Evolutionary conservation across 441 rosid species (phyloP).

Genomic region (Sinapis alba): DNA sequence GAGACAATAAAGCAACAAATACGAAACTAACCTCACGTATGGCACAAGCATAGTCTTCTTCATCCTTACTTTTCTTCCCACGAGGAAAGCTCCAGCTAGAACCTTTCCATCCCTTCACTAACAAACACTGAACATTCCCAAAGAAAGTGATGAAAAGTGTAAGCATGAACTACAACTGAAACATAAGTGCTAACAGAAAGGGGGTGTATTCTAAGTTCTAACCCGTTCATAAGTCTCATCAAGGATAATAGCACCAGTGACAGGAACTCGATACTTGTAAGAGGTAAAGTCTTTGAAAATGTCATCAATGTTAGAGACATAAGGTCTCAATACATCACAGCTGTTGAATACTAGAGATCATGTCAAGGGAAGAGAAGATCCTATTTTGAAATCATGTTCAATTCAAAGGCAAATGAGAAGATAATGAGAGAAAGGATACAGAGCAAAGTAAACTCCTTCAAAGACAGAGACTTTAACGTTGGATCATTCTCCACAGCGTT

Average conservation of each 20-base stretch:
- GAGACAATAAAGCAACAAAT: conserved; percentile 8
- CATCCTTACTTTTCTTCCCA: conserved; percentile 96
- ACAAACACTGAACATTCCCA: conserved; percentile 35
- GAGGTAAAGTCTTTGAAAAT: conserved; percentile 97
- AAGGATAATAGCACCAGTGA: conserved; percentile 90
- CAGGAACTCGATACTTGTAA: conserved; percentile 97
- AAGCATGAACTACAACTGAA: not conserved
- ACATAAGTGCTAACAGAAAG: not conserved
- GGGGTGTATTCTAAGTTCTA: conserved; percentile 32
- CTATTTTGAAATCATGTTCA: too few relatives aligned
- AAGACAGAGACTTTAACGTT: conserved; percentile 72
- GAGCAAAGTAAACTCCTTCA: conserved; percentile 89
- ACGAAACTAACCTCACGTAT: conserved; percentile 72
- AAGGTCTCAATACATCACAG: conserved; percentile 88
- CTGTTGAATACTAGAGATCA: conserved; percentile 85
- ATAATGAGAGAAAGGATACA: conserved; percentile 68
- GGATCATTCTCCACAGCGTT: conserved; percentile 92
- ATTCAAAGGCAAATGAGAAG: conserved; percentile 50
- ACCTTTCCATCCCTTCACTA: conserved; percentile 99
- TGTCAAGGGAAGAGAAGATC: too few relatives aligned
- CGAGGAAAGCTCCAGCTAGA: conserved; percentile 99
- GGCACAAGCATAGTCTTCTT: conserved; percentile 97
- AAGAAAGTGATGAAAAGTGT: not conserved
- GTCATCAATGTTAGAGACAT: conserved; percentile 90
- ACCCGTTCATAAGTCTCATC: conserved; percentile 95